phyloP scores from a whole-genome alignment of 768 basidiomycete species.

The Arthromyces matolae region DNA sequence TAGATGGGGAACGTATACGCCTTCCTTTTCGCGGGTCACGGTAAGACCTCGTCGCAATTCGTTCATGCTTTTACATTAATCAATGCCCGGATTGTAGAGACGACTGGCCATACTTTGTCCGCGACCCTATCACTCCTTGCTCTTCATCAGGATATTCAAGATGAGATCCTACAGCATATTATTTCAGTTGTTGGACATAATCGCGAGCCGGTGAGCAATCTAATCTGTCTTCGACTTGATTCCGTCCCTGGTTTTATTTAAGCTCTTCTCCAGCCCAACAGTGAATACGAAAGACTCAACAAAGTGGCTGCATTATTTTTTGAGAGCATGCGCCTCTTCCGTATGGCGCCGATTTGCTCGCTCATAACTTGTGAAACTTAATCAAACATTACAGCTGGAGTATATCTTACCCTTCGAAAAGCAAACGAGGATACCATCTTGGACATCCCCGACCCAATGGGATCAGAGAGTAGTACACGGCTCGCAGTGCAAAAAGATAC shows the following conservation, averaged over 20 bases:
- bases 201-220: constrained; percentile 32
- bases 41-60: constrained; percentile 25
- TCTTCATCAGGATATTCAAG: constrained; percentile 38
- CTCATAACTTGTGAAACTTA: neutral
- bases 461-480: constrained; percentile 31
- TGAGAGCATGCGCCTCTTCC: constrained; percentile 41
- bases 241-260: neutral
- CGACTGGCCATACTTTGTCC: constrained; percentile 40
- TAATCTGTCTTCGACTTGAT: no score
- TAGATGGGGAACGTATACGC: constrained; percentile 52
- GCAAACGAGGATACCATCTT: constrained; percentile 37
- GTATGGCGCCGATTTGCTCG: constrained; percentile 27
- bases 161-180: constrained; percentile 38
- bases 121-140: constrained; percentile 40
- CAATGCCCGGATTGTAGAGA: constrained; percentile 28
- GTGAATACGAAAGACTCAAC: constrained; percentile 33
- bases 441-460: constrained; percentile 28
- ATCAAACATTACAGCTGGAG: neutral
- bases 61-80: neutral
- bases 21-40: constrained; percentile 57
- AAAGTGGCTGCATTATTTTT: constrained; percentile 41
- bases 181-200: constrained; percentile 28
- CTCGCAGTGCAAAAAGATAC: constrained; percentile 36
- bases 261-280: neutral
- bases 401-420: constrained; percentile 36